Base-by-base conservation (phyloP, 495 filamentous ascomycete species). In the Zalerion maritima region DNA sequence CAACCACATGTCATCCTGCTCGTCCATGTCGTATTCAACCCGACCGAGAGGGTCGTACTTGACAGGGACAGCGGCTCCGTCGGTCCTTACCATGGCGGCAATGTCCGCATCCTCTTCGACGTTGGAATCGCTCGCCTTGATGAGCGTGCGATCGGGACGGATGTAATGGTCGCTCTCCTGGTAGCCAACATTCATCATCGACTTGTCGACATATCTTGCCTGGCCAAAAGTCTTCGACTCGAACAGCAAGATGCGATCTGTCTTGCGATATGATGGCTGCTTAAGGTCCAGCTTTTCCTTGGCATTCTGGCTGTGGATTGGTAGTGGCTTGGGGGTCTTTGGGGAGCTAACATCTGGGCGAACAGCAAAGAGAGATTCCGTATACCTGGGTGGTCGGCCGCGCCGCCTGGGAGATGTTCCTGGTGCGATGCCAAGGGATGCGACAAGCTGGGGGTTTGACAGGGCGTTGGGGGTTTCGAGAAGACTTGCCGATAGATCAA, bases 21-120 rank as follows among this genome's bases (percentile, higher is more conserved):
- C 89, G 45, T 99, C 89, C 89, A 99, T 96, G 42, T 99, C 89
- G 43, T 99, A 99, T 42, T 99, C 89, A 22, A 94, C 89, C 18
- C 82, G 71, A 21, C 83, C 80, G 16, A 81, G 67, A n/a, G n/a
- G n/a, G n/a, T n/a, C n/a, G n/a, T n/a, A n/a, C n/a, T n/a, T n/a
- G n/a, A n/a, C n/a, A n/a, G n/a, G n/a, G 11, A 38, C 40, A 3
- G 56, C 46, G 18, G 84, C 78, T 6, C 67, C 72, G 18, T 87
- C 81, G 9, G 51, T 55, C 20, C 62, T 70, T 1, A 63, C 41
- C 10, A 62, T 57, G 27, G 73, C 62, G 6, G 56, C 61, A 14
- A 76, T 55, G 35, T 92, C 85, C 26, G 78, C 51, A 37, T 93
- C 85, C 38, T 93, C 85, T 38, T 93, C 84, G 24, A 83, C 66